Evolutionary conservation across 805 yeast species (phyloP).

Genomic region (Kodamaea neixiangensis): DNA sequence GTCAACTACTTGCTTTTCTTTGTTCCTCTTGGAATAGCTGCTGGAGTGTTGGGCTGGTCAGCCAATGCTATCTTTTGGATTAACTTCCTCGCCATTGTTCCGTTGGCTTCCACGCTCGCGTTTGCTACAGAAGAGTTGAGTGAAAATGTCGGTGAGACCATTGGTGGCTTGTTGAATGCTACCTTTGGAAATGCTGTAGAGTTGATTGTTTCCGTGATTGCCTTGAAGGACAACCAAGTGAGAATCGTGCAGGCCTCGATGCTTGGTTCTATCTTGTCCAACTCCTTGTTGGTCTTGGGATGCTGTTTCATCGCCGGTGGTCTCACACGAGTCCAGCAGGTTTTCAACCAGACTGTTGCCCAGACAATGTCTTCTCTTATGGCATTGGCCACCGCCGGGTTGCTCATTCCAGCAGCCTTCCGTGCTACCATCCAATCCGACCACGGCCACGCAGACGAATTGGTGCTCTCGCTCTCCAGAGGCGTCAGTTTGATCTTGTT

Average conservation of each 20-base stretch:
- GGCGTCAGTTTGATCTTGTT: conserved; percentile 82
- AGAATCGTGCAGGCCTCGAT: conserved; percentile 96
- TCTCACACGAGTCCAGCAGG: conserved; percentile 78
- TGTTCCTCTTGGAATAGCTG: conserved; percentile 86
- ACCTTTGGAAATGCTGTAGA: conserved; percentile 98
- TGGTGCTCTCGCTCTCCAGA: conserved; percentile 75
- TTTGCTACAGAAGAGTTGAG: conserved; percentile 93
- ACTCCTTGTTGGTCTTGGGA: conserved; percentile 88
- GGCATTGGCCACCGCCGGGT: conserved; percentile 86
- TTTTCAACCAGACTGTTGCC: conserved; percentile 93
- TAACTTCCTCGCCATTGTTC: conserved; percentile 88
- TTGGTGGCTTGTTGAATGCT: conserved; percentile 94
- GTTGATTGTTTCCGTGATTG: conserved; percentile 90
- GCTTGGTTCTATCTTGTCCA: conserved; percentile 92
- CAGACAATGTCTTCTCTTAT: conserved; percentile 95
- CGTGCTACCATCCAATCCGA: conserved; percentile 68
- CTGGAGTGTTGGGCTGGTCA: conserved; percentile 61
- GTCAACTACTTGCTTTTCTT: conserved; percentile 76
- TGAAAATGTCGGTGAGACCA: conserved; percentile 82
- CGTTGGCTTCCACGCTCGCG: conserved; percentile 87
- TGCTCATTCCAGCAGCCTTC: conserved; percentile 95
- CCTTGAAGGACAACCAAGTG: conserved; percentile 80
- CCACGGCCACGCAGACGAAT: conserved; percentile 37
- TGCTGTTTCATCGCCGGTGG: conserved; percentile 96
- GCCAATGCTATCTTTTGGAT: conserved; percentile 61